A percentile compares a stretch with the other conserved stretches of the same genome.
Evolutionary conservation across 1,284 basidiomycete species (phyloP).

Genomic region (Schizophyllum amplum): DNA sequence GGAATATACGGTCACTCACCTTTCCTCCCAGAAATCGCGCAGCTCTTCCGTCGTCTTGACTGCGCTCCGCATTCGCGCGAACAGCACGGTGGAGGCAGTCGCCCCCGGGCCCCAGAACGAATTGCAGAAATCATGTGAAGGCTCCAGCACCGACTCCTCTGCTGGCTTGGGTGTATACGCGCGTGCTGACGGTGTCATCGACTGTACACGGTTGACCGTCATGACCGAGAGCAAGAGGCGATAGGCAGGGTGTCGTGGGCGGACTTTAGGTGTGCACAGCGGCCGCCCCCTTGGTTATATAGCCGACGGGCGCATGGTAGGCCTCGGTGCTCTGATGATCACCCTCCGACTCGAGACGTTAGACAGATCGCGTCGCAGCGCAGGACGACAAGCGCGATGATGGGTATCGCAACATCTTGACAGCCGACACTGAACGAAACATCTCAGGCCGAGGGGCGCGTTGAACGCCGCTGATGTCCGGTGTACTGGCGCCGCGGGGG

Average conservation of each 20-base stretch:
- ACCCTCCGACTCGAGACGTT: too few species aligned
- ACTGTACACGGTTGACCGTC: background rate
- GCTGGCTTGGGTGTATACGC: background rate
- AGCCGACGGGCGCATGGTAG: background rate
- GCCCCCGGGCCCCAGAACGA: conserved; percentile 70
- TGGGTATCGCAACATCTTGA: background rate
- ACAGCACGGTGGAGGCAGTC: conserved; percentile 63
- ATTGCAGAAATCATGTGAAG: conserved; percentile 57
- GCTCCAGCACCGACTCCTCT: background rate
- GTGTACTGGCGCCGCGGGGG: too few species aligned
- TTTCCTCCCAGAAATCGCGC: conserved; percentile 66
- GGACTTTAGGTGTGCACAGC: background rate
- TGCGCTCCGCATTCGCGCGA: conserved; percentile 57
- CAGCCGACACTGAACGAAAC: too few species aligned
- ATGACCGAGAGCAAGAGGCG: background rate
- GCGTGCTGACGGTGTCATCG: background rate
- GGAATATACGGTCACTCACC: conserved; percentile 27
- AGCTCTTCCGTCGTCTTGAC: conserved; percentile 62
- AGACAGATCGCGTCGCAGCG: background rate
- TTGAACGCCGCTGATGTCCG: too few species aligned
- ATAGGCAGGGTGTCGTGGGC: background rate
- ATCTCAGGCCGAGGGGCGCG: too few species aligned
- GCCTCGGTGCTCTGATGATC: background rate
- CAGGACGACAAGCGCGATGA: background rate
- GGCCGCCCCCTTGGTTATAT: background rate